These are phyloP conservation scores for Rosa lucieae DNA, from an alignment of 306 rosid species.

Conservation along the genomic window DNA sequence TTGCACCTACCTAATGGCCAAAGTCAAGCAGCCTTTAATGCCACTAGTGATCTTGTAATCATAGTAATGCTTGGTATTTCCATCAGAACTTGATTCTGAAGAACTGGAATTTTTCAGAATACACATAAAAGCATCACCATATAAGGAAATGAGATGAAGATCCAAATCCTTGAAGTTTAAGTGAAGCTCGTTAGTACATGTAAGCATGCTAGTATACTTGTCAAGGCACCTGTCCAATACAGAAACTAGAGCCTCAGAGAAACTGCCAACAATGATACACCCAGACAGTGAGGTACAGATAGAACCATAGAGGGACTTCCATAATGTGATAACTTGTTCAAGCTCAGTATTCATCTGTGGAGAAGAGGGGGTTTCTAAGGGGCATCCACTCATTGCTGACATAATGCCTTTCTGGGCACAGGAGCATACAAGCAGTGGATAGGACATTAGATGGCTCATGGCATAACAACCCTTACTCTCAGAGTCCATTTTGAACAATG, in stretches of 20 bases:
- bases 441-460: constrained; percentile 51
- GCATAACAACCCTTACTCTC: constrained; percentile 38
- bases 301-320: constrained; percentile 68
- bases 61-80: constrained; percentile 26
- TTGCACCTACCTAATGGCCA: constrained; percentile 54
- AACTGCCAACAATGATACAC: constrained; percentile 39
- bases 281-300: constrained; percentile 40
- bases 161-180: constrained; percentile 36
- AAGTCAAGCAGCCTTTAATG: constrained; percentile 40
- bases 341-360: constrained; percentile 35
- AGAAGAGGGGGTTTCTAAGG: constrained; percentile 31
- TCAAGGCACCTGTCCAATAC: constrained; percentile 48
- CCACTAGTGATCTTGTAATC: constrained; percentile 31
- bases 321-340: constrained; percentile 51
- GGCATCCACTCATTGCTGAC: constrained; percentile 28
- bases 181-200: constrained; percentile 31
- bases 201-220: constrained; percentile 36
- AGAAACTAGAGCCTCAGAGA: constrained; percentile 51
- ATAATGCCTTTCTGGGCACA: constrained; percentile 33
- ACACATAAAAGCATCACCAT: constrained; percentile 50
- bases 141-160: constrained; percentile 43
- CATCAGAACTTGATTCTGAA: constrained; percentile 35
- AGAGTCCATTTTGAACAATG: constrained; percentile 41
- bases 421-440: constrained; percentile 57
- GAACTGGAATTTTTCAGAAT: constrained; percentile 47